Conservation (phyloP, 495 filamentous ascomycete genomes). For the Parathielavia hyrcaniae region DNA sequence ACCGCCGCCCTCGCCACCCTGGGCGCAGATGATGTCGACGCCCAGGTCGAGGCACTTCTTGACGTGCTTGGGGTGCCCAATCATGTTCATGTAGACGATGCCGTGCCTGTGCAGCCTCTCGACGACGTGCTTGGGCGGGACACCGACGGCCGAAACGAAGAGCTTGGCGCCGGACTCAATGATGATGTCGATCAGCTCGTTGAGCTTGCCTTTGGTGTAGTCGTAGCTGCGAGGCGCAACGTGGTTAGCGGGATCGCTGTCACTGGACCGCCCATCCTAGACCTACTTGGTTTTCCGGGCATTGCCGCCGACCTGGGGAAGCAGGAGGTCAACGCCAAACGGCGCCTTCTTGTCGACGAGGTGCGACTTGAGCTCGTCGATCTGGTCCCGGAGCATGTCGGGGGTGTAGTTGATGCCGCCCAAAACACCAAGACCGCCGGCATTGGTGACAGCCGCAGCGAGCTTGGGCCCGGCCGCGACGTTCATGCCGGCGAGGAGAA, state of each 20-base stretch:
- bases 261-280: background rate
- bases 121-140: slow-evolving; percentile 82
- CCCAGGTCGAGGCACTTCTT: slow-evolving; percentile 85
- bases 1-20: slow-evolving; percentile 76
- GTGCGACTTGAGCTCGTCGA: slow-evolving; percentile 86
- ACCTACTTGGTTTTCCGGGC: slow-evolving; percentile 91
- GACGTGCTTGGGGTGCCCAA: slow-evolving; percentile 98
- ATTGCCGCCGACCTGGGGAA: slow-evolving; percentile 89
- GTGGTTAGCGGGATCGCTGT: slow-evolving; percentile 10
- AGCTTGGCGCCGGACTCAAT: slow-evolving; percentile 85
- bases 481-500: slow-evolving; percentile 97
- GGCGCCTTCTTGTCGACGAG: slow-evolving; percentile 93
- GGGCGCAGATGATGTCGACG: slow-evolving; percentile 81
- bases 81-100: slow-evolving; percentile 99
- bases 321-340: slow-evolving; percentile 91
- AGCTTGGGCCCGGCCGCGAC: slow-evolving; percentile 96
- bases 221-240: slow-evolving; percentile 64
- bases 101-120: slow-evolving; percentile 81
- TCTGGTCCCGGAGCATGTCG: slow-evolving; percentile 92
- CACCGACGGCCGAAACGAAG: slow-evolving; percentile 94
- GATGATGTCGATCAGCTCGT: slow-evolving; percentile 84
- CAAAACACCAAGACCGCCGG: slow-evolving; percentile 92
- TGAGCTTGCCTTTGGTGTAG: slow-evolving; percentile 98
- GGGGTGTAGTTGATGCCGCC: slow-evolving; percentile 96
- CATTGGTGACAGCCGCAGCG: slow-evolving; percentile 94